Percentiles rank a stretch among this genome's conserved stretches.
Conservation (phyloP, 768 basidiomycete genomes). For the Neoboletus magnificus region DNA sequence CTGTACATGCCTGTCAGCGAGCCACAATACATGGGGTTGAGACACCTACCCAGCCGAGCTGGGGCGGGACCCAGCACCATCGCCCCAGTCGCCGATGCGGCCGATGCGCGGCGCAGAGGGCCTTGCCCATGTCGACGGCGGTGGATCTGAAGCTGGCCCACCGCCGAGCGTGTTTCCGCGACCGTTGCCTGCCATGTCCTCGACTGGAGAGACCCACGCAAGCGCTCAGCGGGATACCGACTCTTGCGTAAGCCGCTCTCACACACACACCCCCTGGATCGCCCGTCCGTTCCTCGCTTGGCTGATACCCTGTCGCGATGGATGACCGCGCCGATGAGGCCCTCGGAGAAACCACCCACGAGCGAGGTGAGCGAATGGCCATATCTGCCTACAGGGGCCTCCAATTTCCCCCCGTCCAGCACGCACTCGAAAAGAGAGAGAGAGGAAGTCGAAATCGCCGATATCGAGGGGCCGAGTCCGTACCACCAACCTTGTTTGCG, state of each 20-base stretch:
- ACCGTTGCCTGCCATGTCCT: conserved; percentile 38
- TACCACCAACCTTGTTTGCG: conserved; percentile 1
- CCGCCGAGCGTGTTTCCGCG: conserved; percentile 51
- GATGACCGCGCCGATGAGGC: background rate
- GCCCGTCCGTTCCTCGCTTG: conserved; percentile 8
- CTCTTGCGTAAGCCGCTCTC: background rate
- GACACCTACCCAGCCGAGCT: conserved; percentile 13
- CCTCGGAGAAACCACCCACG: background rate
- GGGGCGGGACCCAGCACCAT: conserved; percentile 19
- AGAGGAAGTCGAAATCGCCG: conserved; percentile 15
- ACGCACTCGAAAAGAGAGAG: conserved; percentile 8
- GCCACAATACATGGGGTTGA: background rate
- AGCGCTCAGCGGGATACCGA: background rate
- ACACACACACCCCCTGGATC: background rate
- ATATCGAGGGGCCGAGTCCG: background rate
- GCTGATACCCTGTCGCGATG: conserved; percentile 4
- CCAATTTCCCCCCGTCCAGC: background rate
- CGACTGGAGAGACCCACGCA: background rate
- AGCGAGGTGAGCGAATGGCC: conserved; percentile 6
- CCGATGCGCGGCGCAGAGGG: conserved; percentile 44
- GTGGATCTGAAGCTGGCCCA: conserved; percentile 40
- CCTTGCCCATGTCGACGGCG: conserved; percentile 46
- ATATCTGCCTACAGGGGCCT: conserved; percentile 6
- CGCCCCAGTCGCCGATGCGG: conserved; percentile 50
- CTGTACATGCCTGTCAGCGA: conserved; percentile 8